Percentiles rank a stretch among this genome's conserved stretches.
phyloP scores from a whole-genome alignment of 345 rosid genomes.

The Linum usitatissimum region DNA sequence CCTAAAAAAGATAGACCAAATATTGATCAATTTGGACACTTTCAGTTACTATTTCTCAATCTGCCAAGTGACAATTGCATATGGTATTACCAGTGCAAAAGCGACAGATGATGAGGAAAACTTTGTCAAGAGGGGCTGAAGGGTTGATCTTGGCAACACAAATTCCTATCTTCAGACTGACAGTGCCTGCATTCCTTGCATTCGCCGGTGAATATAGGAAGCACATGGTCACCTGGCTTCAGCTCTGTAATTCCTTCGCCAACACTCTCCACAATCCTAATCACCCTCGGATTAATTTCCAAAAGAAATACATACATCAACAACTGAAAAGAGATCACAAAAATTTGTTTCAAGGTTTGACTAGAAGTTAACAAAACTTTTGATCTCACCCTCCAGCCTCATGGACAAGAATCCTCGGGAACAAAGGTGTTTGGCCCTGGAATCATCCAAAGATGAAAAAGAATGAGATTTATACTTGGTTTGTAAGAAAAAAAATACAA shows the following conservation, averaged over 20 bases:
- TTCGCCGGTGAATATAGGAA: constrained; percentile 74
- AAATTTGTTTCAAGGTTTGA: background rate
- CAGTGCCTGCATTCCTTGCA: constrained; percentile 67
- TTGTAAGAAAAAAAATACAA: too few relatives aligned
- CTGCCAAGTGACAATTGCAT: background rate
- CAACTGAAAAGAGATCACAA: background rate
- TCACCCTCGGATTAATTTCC: too few relatives aligned
- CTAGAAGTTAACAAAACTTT: background rate
- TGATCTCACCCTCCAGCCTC: constrained; percentile 70
- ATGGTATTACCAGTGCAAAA: constrained; percentile 46
- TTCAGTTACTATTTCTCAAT: background rate
- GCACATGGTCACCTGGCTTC: constrained; percentile 62
- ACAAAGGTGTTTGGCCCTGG: constrained; percentile 66
- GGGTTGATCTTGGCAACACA: constrained; percentile 82
- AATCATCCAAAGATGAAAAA: background rate
- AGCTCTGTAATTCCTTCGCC: constrained; percentile 76
- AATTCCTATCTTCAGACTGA: constrained; percentile 65
- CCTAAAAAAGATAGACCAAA: constrained; percentile 21
- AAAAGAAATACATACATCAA: background rate
- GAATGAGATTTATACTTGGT: too few relatives aligned
- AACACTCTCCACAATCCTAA: constrained; percentile 73
- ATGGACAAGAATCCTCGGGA: constrained; percentile 76
- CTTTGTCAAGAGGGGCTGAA: constrained; percentile 72
- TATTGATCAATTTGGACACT: background rate
- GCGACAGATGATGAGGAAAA: constrained; percentile 67